Base-by-base conservation (phyloP, 2,329 filamentous ascomycete species). In the Ascochyta viciae-villosae region DNA sequence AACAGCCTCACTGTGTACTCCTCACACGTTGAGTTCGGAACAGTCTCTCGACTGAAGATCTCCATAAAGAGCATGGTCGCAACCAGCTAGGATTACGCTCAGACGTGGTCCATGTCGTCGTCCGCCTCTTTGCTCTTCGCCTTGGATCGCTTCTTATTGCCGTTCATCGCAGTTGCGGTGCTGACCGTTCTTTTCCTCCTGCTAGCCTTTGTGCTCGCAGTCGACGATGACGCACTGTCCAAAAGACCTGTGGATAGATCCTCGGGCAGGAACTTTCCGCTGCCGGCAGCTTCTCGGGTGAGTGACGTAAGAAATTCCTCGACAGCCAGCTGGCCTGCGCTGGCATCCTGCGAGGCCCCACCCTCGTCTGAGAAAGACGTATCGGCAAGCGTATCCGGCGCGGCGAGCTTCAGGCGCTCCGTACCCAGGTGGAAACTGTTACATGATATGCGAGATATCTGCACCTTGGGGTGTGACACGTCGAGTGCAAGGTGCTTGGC, bases 381-480 rank as follows among this genome's bases (percentile, higher is more conserved):
- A 13, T 72, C 68, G 10, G 55, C 57, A 10, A 65, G 60, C 6
- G 63, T 63, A 34, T 71, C 65, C 6, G 71, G 65, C 43, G 74
- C 53, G 61, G 61, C 39, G 58, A 77, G 52, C 62, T 80, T 81
- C 6, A 80, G 61, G 33, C 74, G 76, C 13, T 79, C 51, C 35
- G 65, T 65, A 61, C 74, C 45, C 7, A 82, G 62, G 16, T 73
- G 71, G 63, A 81, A 79, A 34, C 74, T 74, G 33, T 71, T 73
- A 65, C 78, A 80, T 12, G 73, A 68, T 52, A 81, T 72, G 42
- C 74, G 76, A 3, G 75, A 68, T 48, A 81, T 68, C n/a, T 72
- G 72, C 6, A 79, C 74, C 19, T 68, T 74, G 16, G 74, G 67
- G 54, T 80, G 73, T 8, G 63, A 62, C 7, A 81, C 54, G 53